Base-by-base conservation (phyloP, 2,329 filamentous ascomycete genomes). In the Pseudocercospora macadamiae region DNA sequence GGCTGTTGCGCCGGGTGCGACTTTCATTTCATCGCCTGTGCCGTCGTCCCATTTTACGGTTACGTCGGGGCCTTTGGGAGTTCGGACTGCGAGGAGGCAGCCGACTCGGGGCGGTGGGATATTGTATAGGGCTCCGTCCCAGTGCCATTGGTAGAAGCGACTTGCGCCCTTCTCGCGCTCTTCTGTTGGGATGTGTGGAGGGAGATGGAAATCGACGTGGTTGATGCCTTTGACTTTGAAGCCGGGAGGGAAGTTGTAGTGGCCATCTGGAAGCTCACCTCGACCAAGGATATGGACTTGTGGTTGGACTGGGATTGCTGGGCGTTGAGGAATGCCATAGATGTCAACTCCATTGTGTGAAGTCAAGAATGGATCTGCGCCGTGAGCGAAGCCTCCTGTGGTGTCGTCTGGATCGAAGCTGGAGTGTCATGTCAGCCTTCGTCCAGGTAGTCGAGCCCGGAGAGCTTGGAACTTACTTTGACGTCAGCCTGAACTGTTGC, bases 121-220 rank as follows among this genome's bases (percentile, higher is more conserved):
- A 23, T 57, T 57, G 48, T 60, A 60, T 7, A 60, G 25, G 0
- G 54, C 52, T 14, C 58, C 58, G 30, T 60, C 58, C 30, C 37
- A 60, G 42, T 60, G 58, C 58, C 58, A 60, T 44, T 60, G 59
- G 44, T 61, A 61, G 26, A 61, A 58, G 7, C 54, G 32, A n/a
- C 47, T 54, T 1, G 59, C 59, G 6, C 59, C 59, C 3, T 55
- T 54, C n/a, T 58, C 59, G 5, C 59, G 49, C 26, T 61, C 59
- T 26, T 61, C 55, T n/a, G 23, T 1, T 10, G 59, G 44, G 19
- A 61, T 58, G 28, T 61, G 59, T 2, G 59, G 59, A 10, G 54
- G 55, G n/a, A 57, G 18, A 25, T 61, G 55, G 23, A 61, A 61
- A 39, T 58, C 55, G 9, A 52, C 51, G 19, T 61, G 59, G 32